These are phyloP conservation scores for Cinchona pubescens DNA, from an alignment of 257 asterid genomes.

Conservation along the genomic window DNA sequence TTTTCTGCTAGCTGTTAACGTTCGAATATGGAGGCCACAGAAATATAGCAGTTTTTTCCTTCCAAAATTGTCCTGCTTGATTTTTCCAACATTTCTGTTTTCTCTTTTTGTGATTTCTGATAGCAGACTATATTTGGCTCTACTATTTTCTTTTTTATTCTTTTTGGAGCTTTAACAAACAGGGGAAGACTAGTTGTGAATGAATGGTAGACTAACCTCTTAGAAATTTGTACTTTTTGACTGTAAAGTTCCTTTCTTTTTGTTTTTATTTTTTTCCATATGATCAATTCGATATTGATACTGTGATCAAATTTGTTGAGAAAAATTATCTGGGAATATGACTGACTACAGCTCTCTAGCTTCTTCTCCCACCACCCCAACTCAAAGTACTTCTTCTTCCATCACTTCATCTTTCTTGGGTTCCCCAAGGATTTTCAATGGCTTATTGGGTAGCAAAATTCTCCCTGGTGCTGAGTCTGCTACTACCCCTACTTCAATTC, in stretches of 20 bases:
- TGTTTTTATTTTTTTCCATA: background rate
- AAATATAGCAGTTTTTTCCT: slow-evolving; percentile 16
- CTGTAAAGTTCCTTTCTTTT: background rate
- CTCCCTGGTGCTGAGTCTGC: slow-evolving; percentile 34
- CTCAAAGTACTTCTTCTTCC: slow-evolving; percentile 41
- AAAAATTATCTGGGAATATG: slow-evolving; percentile 26
- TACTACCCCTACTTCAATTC: slow-evolving; percentile 75
- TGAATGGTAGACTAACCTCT: background rate
- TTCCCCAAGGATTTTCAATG: slow-evolving; percentile 67
- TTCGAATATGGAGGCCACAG: slow-evolving; percentile 35
- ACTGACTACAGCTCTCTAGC: slow-evolving; percentile 40
- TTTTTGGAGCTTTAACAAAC: background rate
- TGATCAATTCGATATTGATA: background rate
- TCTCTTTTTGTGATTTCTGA: background rate
- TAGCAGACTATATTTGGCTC: no score
- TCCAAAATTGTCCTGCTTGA: background rate
- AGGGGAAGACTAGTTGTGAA: background rate
- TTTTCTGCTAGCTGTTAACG: background rate
- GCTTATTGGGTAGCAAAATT: slow-evolving; percentile 39
- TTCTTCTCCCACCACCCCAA: slow-evolving; percentile 39
- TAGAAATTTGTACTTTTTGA: background rate
- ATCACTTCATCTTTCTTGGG: slow-evolving; percentile 58
- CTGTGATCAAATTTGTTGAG: background rate
- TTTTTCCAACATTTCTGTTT: background rate
- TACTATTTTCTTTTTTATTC: background rate